Evolutionary conservation across 192 early-diverging fungal genomes (phyloP), one percentile per base, ranked within the genome.

Genomic region (Rhizoclosmatium globosum): DNA sequence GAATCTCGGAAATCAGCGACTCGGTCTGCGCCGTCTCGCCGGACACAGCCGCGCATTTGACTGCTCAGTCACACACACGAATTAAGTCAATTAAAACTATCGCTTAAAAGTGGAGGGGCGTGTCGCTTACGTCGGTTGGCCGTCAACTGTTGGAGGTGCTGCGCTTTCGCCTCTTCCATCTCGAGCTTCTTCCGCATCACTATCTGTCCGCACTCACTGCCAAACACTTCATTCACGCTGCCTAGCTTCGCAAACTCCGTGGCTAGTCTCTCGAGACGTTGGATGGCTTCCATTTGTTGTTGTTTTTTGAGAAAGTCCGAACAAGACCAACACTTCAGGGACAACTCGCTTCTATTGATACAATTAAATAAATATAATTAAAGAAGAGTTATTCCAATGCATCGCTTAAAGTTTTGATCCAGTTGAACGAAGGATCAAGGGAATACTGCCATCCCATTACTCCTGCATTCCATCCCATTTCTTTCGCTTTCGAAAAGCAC

Each of bases 381-480:
- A 53, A 62, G 0, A 62, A 62, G 6, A 62, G 4, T 19, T 31
- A 62, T 62, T 21, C 7, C 7, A 62, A 23, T 21, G 23, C 60
- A 19, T 9, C 9, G 21, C 21, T 39, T 21, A 62, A 39, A 0
- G 60, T 23, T 39, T 9, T 7, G 6, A 62, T 62, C 60, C 60
- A 62, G 11, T 62, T 4, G 38, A 62, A 62, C 60, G 21, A 19
- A 7, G 38, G 21, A 23, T 62, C 60, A 19, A 62, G 38, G 11
- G 21, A 7, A 23, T 62, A 62, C 1, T 62, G 60, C 60, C 60
- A 62, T 39, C 60, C 60, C 60, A 83, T 83, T 17, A 83, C 82
- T 74, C 82, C 82, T 43, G 82, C 82, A 60, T 71, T n/a, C 82
- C 82, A 83, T n/a, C 82, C 82, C n/a, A 77, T 31, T 19, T 64